Evolutionary conservation across 1,284 basidiomycete genomes (phyloP).

Genomic region (Phlebopus sp.): DNA sequence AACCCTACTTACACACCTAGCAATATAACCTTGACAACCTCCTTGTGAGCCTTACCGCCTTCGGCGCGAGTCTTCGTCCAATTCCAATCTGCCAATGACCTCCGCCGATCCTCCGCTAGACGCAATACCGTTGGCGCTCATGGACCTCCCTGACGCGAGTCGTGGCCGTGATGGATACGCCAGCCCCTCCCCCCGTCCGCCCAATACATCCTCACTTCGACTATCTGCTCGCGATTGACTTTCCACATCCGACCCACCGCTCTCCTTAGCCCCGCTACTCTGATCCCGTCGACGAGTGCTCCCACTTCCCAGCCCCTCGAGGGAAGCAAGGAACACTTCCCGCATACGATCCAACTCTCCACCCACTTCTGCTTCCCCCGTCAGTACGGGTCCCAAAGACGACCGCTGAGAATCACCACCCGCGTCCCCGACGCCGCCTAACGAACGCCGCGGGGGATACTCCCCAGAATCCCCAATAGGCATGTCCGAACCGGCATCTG

Average conservation of each 20-base stretch:
- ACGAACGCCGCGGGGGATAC: not conserved
- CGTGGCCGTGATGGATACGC: slow-evolving; percentile 5
- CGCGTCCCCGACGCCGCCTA: slow-evolving; percentile 14
- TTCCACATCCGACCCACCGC: slow-evolving; percentile 7
- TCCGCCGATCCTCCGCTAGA: slow-evolving; percentile 13
- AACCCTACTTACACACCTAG: too few relatives aligned
- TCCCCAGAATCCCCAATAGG: not conserved
- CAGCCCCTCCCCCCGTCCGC: slow-evolving; percentile 3
- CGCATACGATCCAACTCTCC: slow-evolving; percentile 62
- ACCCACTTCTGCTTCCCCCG: slow-evolving; percentile 60
- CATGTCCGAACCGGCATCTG: not conserved
- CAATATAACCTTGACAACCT: too few relatives aligned
- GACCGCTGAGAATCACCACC: slow-evolving; percentile 19
- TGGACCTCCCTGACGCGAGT: slow-evolving; percentile 15
- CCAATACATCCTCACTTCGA: too few relatives aligned
- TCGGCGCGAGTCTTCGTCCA: slow-evolving; percentile 11
- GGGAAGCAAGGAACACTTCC: slow-evolving; percentile 56
- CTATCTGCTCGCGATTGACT: slow-evolving; percentile 15
- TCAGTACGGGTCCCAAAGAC: slow-evolving; percentile 47
- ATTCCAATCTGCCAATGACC: slow-evolving; percentile 12
- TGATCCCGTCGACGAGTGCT: slow-evolving; percentile 11
- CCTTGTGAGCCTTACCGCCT: not conserved
- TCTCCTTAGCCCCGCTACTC: slow-evolving; percentile 10
- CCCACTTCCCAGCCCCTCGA: slow-evolving; percentile 47
- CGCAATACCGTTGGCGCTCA: slow-evolving; percentile 17